phyloP scores from a whole-genome alignment of 768 basidiomycete species.

The Polyporus arcularius region DNA sequence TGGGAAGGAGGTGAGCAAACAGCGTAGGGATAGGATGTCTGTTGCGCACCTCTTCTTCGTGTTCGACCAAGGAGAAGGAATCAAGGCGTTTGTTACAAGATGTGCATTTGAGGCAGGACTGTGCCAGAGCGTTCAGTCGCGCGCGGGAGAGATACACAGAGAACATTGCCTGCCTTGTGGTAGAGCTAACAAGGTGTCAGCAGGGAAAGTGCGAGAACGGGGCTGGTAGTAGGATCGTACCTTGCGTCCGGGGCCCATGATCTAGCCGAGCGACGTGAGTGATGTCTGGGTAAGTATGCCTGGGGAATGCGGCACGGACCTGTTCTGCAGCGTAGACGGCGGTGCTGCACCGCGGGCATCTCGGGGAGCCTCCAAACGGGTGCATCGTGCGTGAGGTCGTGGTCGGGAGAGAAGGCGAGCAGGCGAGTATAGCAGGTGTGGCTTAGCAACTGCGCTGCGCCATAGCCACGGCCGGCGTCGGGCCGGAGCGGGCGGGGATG shows the following conservation, averaged over 20 bases:
- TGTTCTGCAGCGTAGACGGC: conserved; percentile 89
- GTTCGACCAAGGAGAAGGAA: conserved; percentile 75
- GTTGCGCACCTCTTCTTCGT: conserved; percentile 69
- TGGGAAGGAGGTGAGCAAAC: not conserved
- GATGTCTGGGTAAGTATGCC: not conserved
- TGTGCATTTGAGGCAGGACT: conserved; percentile 82
- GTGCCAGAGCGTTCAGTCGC: conserved; percentile 6
- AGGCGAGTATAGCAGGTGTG: not conserved
- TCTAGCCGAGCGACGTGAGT: conserved; percentile 40
- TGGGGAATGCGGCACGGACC: conserved; percentile 39
- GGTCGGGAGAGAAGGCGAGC: not conserved
- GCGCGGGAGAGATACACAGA: not conserved
- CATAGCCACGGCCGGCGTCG: not conserved
- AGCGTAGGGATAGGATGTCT: not conserved
- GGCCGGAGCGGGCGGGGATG: conserved; percentile 21
- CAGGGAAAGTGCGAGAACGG: not conserved
- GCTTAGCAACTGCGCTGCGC: not conserved
- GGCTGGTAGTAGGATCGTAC: conserved; percentile 42
- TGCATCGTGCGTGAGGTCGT: conserved; percentile 50
- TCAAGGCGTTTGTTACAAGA: conserved; percentile 79
- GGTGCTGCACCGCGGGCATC: conserved; percentile 75
- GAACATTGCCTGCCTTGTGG: conserved; percentile 58
- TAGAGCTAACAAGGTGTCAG: conserved; percentile 55
- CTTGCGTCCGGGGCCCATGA: conserved; percentile 87
- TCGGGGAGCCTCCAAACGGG: conserved; percentile 69